Evolutionary conservation across 352 stramenopile genomes (phyloP).

Genomic region (Stephanocyclus meneghinianus): DNA sequence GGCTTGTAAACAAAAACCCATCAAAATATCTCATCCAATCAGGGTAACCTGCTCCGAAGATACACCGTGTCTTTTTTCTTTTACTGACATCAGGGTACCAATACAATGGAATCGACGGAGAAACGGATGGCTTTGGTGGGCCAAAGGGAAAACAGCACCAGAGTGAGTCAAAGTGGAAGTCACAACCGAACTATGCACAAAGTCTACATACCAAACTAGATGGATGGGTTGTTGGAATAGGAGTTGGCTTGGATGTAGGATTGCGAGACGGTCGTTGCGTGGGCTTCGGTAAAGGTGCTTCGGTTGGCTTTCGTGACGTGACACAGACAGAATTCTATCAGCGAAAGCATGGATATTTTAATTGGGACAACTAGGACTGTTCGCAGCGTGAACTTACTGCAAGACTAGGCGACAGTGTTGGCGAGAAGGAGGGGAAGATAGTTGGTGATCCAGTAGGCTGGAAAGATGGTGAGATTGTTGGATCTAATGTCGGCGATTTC

Average conservation of each 20-base stretch:
- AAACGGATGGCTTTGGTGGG: not conserved
- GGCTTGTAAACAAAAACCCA: constrained; percentile 5
- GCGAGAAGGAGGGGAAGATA: not conserved
- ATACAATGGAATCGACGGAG: not conserved
- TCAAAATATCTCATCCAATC: constrained; percentile 8
- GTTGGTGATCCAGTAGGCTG: constrained; percentile 7
- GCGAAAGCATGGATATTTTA: not conserved
- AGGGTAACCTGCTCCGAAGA: constrained; percentile 6
- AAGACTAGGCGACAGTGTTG: constrained; percentile 2
- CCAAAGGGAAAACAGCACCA: not conserved
- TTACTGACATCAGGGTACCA: constrained; percentile 11
- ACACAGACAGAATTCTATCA: not conserved
- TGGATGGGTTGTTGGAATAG: not conserved
- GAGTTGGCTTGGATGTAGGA: constrained; percentile 3
- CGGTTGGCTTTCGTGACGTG: not conserved
- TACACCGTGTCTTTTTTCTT: constrained; percentile 3
- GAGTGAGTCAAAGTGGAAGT: no score
- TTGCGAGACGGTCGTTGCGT: not conserved
- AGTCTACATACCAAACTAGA: not conserved
- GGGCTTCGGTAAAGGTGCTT: not conserved
- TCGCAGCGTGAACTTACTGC: not conserved
- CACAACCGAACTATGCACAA: no score
- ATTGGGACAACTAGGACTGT: not conserved
- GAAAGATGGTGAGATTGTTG: constrained; percentile 9
- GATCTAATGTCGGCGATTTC: not conserved